These are phyloP conservation scores for Apophysomyces ossiformis DNA, from an alignment of 371 early-diverging fungal genomes.

Conservation along the genomic window DNA sequence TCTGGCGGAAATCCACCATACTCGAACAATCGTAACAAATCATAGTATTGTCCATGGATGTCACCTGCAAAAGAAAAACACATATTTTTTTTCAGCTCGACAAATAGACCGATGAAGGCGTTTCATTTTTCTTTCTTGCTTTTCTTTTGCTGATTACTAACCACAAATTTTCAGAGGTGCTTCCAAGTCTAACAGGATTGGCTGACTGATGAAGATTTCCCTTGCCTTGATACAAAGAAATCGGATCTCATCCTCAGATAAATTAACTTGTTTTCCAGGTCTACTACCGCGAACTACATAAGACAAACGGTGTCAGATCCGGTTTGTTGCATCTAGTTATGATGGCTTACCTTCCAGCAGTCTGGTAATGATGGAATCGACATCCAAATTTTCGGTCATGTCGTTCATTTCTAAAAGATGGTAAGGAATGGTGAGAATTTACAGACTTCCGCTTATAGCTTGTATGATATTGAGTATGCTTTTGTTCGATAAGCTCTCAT, in stretches of 20 bases:
- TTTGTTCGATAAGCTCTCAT: background rate
- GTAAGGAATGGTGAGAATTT: background rate
- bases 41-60: slow-evolving; percentile 95
- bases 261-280: slow-evolving; percentile 79
- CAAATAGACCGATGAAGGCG: background rate
- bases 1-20: slow-evolving; percentile 85
- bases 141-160: slow-evolving; percentile 18
- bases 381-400: slow-evolving; percentile 62
- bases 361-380: slow-evolving; percentile 89
- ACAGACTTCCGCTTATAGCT: too few species aligned
- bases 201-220: slow-evolving; percentile 92
- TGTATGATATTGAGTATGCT: background rate
- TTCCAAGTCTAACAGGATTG: slow-evolving; percentile 89
- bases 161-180: slow-evolving; percentile 97
- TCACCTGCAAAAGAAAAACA: slow-evolving; percentile 52
- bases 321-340: too few species aligned
- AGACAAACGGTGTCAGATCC: slow-evolving; percentile 8
- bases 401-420: slow-evolving; percentile 35
- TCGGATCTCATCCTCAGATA: slow-evolving; percentile 80
- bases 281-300: slow-evolving; percentile 83
- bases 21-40: slow-evolving; percentile 87
- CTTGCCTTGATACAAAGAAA: slow-evolving; percentile 86
- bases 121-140: too few species aligned
- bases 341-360: slow-evolving; percentile 83
- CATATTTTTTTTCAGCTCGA: background rate